Conservation (phyloP, 768 basidiomycete species). For the Leucosporidium scottii region DNA sequence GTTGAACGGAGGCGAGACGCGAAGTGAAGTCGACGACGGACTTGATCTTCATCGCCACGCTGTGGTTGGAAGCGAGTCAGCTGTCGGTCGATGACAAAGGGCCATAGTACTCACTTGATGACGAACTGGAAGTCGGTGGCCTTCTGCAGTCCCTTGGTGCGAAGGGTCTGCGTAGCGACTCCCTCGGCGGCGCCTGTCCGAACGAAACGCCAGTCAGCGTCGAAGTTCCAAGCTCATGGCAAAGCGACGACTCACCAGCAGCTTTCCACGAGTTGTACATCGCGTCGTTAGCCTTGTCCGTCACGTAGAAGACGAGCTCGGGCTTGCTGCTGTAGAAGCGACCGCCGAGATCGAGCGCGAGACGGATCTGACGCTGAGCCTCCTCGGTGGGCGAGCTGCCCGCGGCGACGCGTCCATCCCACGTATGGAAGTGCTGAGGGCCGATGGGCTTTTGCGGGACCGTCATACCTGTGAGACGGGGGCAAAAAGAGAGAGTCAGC, state of each 20-base stretch:
- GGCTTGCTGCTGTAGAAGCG: background rate
- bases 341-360: background rate
- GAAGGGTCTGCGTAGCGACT: slow-evolving; percentile 12
- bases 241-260: background rate
- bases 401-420: too few relatives aligned
- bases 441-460: background rate
- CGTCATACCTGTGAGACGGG: background rate
- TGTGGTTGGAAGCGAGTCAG: background rate
- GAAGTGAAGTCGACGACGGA: background rate
- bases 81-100: too few relatives aligned
- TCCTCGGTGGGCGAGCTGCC: background rate
- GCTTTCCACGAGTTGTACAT: background rate
- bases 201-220: background rate
- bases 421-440: too few relatives aligned
- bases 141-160: background rate
- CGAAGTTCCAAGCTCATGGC: background rate
- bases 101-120: slow-evolving; percentile 8
- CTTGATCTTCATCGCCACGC: slow-evolving; percentile 8
- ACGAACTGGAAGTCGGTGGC: background rate
- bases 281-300: background rate
- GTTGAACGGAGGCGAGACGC: too few relatives aligned
- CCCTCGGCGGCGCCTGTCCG: slow-evolving; percentile 1
- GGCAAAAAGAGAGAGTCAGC: background rate
- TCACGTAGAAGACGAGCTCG: background rate
- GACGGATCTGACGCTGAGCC: background rate